A percentile compares a stretch with the other conserved stretches of the same genome.
These are phyloP conservation scores for Blumeria graminis DNA, from an alignment of 2,329 filamentous ascomycete species.

Conservation along the genomic window DNA sequence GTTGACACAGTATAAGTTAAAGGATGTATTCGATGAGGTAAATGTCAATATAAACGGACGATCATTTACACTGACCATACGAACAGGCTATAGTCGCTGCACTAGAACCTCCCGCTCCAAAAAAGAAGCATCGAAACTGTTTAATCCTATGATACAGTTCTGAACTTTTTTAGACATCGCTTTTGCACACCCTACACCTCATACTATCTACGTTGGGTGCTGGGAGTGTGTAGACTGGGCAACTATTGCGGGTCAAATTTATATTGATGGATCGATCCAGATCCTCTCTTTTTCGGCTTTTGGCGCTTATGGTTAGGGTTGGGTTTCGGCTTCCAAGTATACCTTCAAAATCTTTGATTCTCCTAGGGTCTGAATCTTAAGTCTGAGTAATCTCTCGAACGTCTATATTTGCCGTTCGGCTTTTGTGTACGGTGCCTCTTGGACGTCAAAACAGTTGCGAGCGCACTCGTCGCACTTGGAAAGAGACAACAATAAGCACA, in stretches of 20 bases:
- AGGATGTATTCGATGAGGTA: slow-evolving; percentile 99
- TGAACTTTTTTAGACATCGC: neutral
- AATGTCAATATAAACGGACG: slow-evolving; percentile 11
- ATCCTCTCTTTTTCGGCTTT: neutral
- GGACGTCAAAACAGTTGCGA: neutral
- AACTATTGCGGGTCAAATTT: neutral
- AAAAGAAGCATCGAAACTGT: slow-evolving; percentile 53
- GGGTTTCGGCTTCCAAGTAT: neutral
- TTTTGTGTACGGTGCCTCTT: neutral
- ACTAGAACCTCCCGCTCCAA: slow-evolving; percentile 63
- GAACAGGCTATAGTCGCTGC: slow-evolving; percentile 79
- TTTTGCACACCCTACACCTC: neutral
- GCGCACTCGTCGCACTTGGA: neutral
- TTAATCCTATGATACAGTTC: slow-evolving; percentile 30
- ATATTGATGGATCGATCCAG: neutral
- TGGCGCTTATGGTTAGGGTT: neutral
- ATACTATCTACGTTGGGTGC: neutral
- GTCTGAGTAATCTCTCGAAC: neutral
- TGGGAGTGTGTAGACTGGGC: neutral
- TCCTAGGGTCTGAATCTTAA: neutral
- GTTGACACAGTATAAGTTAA: slow-evolving; percentile 91
- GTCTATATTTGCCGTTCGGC: neutral
- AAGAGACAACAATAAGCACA: too few species aligned
- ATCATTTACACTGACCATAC: neutral
- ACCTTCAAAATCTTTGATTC: neutral